Evolutionary conservation across 1,284 basidiomycete genomes (phyloP).

Genomic region (Rhodotorula glutinis): DNA sequence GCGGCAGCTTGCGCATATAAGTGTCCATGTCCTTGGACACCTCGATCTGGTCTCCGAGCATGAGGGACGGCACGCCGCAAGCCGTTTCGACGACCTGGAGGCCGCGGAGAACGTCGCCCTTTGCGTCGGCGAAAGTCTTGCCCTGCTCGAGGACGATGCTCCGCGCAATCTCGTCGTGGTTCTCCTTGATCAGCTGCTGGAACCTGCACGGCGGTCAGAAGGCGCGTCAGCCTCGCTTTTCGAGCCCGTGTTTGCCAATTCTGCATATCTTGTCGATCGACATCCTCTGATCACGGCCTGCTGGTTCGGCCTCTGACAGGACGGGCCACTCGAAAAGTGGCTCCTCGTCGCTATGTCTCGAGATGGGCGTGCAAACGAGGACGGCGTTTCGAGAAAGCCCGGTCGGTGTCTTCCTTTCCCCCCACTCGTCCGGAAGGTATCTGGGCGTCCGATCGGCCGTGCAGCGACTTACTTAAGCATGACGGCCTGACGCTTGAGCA

Average conservation of each 20-base stretch:
- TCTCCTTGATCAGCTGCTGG: constrained; percentile 49
- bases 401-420: background rate
- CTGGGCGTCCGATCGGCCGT: background rate
- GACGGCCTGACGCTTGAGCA: constrained; percentile 82
- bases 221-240: background rate
- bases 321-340: too few relatives aligned
- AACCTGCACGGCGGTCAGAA: constrained; percentile 38
- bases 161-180: constrained; percentile 51
- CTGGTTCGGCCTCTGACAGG: too few relatives aligned
- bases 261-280: too few relatives aligned
- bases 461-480: constrained; percentile 68
- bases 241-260: too few relatives aligned
- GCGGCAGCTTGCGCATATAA: constrained; percentile 62
- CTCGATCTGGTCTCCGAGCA: constrained; percentile 89
- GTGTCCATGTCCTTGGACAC: constrained; percentile 98
- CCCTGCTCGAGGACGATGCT: constrained; percentile 46
- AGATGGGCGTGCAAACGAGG: too few relatives aligned
- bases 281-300: too few relatives aligned
- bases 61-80: constrained; percentile 72
- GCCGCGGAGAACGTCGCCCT: constrained; percentile 89
- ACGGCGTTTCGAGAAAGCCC: too few relatives aligned
- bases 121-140: constrained; percentile 66
- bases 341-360: too few relatives aligned
- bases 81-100: constrained; percentile 85
- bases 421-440: too few relatives aligned